phyloP scores from a whole-genome alignment of 23 red algal species.

The Gracilaria caudata region DNA sequence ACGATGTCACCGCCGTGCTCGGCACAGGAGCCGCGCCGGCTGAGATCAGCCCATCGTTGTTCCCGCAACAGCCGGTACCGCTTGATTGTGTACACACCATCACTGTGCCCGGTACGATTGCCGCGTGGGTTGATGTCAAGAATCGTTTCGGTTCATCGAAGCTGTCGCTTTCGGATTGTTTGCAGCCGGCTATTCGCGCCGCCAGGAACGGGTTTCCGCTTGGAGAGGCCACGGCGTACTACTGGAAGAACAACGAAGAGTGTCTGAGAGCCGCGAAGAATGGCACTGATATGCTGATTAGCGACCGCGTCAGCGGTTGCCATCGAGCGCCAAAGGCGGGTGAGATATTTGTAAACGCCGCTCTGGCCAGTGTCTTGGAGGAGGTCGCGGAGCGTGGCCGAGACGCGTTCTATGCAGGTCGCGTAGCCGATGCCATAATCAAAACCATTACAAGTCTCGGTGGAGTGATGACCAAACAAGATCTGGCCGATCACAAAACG shows the following conservation, averaged over 20 bases:
- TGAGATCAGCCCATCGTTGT: background rate
- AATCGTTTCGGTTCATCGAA: slow-evolving; percentile 41
- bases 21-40: slow-evolving; percentile 75
- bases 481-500: slow-evolving; percentile 48
- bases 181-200: slow-evolving; percentile 74
- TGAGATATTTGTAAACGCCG: slow-evolving; percentile 74
- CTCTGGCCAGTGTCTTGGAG: slow-evolving; percentile 60
- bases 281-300: slow-evolving; percentile 34
- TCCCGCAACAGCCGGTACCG: slow-evolving; percentile 9
- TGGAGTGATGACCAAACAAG: slow-evolving; percentile 57
- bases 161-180: slow-evolving; percentile 44
- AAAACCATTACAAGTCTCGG: slow-evolving; percentile 37
- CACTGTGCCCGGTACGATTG: slow-evolving; percentile 90
- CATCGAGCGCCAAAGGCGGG: slow-evolving; percentile 72
- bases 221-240: slow-evolving; percentile 53
- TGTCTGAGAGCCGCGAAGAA: slow-evolving; percentile 28
- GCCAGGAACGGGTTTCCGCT: slow-evolving; percentile 76
- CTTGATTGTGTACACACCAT: slow-evolving; percentile 63
- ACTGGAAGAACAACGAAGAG: slow-evolving; percentile 42
- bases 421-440: slow-evolving; percentile 76
- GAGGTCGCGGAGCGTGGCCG: slow-evolving; percentile 51
- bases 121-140: slow-evolving; percentile 73
- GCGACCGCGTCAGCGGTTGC: background rate
- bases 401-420: slow-evolving; percentile 83
- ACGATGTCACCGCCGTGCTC: slow-evolving; percentile 63